Conservation (phyloP, 805 yeast genomes). For the Nakazawaea anatomiae region DNA sequence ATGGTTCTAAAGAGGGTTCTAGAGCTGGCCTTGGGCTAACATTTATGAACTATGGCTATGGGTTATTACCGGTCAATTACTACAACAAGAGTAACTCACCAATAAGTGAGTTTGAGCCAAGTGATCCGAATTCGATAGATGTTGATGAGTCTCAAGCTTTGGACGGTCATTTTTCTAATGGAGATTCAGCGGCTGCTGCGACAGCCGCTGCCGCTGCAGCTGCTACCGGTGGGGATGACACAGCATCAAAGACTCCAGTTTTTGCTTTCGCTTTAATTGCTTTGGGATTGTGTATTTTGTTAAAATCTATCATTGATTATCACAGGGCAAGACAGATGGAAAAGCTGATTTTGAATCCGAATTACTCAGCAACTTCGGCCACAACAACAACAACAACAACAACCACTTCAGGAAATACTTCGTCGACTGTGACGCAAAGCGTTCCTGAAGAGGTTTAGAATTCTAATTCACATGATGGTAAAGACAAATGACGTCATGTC, state of each 20-base stretch:
- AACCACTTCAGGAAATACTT: neutral
- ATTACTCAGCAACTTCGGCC: neutral
- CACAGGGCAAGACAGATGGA: conserved; percentile 75
- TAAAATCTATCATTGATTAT: conserved; percentile 69
- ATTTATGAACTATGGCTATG: conserved; percentile 63
- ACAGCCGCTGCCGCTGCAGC: conserved; percentile 10
- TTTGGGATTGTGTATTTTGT: conserved; percentile 59
- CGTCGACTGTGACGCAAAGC: too few species aligned
- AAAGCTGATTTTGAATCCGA: conserved; percentile 45
- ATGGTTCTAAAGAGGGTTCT: conserved; percentile 95
- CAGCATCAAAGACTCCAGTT: conserved; percentile 35
- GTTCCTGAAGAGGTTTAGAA: conserved; percentile 2
- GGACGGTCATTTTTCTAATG: conserved; percentile 21
- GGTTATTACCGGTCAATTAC: conserved; percentile 41
- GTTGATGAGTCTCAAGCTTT: conserved; percentile 22
- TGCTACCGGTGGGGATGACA: conserved; percentile 16
- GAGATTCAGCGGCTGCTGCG: conserved; percentile 14
- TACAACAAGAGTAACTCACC: conserved; percentile 18
- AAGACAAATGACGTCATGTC: too few species aligned
- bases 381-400: neutral
- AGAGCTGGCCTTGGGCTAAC: conserved; percentile 88
- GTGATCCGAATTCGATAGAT: conserved; percentile 54
- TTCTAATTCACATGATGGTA: too few species aligned
- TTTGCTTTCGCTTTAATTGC: conserved; percentile 59
- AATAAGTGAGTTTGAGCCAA: conserved; percentile 41